These are phyloP conservation scores for Daldinia concentrica DNA, from an alignment of 495 filamentous ascomycete genomes.

Conservation along the genomic window DNA sequence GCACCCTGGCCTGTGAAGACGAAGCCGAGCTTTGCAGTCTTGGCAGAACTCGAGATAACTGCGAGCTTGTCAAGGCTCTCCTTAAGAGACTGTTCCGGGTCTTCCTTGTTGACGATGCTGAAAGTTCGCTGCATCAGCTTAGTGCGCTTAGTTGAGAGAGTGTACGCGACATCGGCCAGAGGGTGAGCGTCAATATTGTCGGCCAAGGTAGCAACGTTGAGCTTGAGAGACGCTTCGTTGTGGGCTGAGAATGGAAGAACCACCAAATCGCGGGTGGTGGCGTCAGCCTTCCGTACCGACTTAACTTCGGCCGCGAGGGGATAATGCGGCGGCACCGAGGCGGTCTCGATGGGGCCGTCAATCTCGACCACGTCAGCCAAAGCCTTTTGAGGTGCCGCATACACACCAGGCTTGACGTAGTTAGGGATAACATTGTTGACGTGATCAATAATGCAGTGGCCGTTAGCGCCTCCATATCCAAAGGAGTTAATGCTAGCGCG, in stretches of 20 bases:
- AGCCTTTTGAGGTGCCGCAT: background rate
- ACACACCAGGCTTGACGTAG: slow-evolving; percentile 18
- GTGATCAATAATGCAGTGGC: slow-evolving; percentile 24
- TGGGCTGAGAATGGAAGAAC: slow-evolving; percentile 48
- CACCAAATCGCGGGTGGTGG: slow-evolving; percentile 20
- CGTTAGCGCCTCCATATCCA: slow-evolving; percentile 22
- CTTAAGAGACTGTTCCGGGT: slow-evolving; percentile 3
- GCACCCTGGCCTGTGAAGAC: slow-evolving; percentile 59
- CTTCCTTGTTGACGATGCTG: slow-evolving; percentile 39
- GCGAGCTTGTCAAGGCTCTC: background rate
- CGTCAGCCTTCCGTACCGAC: background rate
- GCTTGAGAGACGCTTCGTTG: slow-evolving; percentile 40
- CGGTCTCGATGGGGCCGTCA: background rate
- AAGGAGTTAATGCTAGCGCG: slow-evolving; percentile 18
- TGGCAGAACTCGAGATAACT: background rate
- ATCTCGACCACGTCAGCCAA: background rate
- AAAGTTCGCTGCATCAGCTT: slow-evolving; percentile 38
- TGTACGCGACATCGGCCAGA: slow-evolving; percentile 50
- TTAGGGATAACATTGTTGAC: slow-evolving; percentile 20
- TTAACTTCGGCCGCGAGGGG: background rate
- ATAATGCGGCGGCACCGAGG: background rate
- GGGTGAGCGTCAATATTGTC: slow-evolving; percentile 31
- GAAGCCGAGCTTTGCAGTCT: slow-evolving; percentile 44
- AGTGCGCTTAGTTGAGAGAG: slow-evolving; percentile 43
- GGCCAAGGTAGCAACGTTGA: slow-evolving; percentile 44